These are phyloP conservation scores for Thermochaetoides dissita DNA, from an alignment of 2,329 filamentous ascomycete genomes.

Conservation along the genomic window DNA sequence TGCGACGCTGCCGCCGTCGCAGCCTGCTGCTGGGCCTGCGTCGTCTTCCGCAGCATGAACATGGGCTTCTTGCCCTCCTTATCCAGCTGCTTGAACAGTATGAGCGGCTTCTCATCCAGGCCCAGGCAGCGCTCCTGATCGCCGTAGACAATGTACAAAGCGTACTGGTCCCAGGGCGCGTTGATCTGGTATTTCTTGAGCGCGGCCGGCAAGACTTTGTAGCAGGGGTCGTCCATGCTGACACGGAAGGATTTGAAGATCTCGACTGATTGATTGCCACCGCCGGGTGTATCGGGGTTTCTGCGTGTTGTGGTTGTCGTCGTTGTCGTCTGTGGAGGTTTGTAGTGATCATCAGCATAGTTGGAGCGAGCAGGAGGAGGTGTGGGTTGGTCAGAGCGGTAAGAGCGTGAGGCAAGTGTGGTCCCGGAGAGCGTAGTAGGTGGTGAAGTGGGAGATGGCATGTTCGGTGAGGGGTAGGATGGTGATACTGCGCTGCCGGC, in stretches of 20 bases:
- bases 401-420: slow-evolving; percentile 47
- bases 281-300: slow-evolving; percentile 44
- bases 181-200: slow-evolving; percentile 98
- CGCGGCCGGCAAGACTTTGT: slow-evolving; percentile 90
- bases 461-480: slow-evolving; percentile 49
- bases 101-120: slow-evolving; percentile 83
- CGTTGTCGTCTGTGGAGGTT: not conserved
- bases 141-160: slow-evolving; percentile 96
- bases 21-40: slow-evolving; percentile 33
- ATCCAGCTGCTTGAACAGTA: slow-evolving; percentile 93
- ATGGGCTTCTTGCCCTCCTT: slow-evolving; percentile 96
- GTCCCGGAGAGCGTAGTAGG: slow-evolving; percentile 35
- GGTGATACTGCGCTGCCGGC: slow-evolving; percentile 39
- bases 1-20: not conserved
- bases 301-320: slow-evolving; percentile 28
- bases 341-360: slow-evolving; percentile 32
- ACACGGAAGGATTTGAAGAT: slow-evolving; percentile 99
- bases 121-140: slow-evolving; percentile 90
- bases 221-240: slow-evolving; percentile 93
- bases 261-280: slow-evolving; percentile 55
- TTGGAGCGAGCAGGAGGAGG: slow-evolving; percentile 42
- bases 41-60: slow-evolving; percentile 83
- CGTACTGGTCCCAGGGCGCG: slow-evolving; percentile 93
- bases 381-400: slow-evolving; percentile 38
- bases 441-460: slow-evolving; percentile 57